Conservation (phyloP, 352 stramenopile species). For the Pilasporangium apinafurcum region DNA sequence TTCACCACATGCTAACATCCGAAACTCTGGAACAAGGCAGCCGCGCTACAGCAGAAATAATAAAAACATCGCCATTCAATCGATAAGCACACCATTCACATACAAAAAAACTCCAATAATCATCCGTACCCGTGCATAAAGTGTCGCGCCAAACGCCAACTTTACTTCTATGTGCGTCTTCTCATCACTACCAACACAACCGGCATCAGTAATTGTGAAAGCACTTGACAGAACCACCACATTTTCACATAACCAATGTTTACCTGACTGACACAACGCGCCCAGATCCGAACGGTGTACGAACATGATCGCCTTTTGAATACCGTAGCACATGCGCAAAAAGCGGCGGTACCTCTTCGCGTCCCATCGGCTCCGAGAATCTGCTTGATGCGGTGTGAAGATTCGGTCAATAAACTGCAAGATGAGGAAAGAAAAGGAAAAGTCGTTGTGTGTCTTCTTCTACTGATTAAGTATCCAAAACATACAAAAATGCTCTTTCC, state of each 20-base stretch:
- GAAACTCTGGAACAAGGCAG: conserved; percentile 51
- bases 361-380: not conserved
- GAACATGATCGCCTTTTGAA: conserved; percentile 46
- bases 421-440: no score
- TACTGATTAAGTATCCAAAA: no score
- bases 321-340: conserved; percentile 71
- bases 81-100: no score
- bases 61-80: not conserved
- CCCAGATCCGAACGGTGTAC: conserved; percentile 58
- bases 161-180: conserved; percentile 48
- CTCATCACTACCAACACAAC: conserved; percentile 22
- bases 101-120: not conserved
- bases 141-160: conserved; percentile 36
- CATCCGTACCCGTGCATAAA: conserved; percentile 42
- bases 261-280: conserved; percentile 29
- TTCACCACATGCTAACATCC: conserved; percentile 65
- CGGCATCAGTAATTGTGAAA: conserved; percentile 6
- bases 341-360: conserved; percentile 54
- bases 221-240: not conserved
- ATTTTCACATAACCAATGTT: not conserved
- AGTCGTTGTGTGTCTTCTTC: no score
- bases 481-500: no score
- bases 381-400: not conserved
- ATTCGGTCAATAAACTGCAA: no score
- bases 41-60: conserved; percentile 19